Evolutionary conservation across 83 land plant species (phyloP), one percentile per base, ranked within the genome.

Genomic region (Diphasiastrum complanatum): DNA sequence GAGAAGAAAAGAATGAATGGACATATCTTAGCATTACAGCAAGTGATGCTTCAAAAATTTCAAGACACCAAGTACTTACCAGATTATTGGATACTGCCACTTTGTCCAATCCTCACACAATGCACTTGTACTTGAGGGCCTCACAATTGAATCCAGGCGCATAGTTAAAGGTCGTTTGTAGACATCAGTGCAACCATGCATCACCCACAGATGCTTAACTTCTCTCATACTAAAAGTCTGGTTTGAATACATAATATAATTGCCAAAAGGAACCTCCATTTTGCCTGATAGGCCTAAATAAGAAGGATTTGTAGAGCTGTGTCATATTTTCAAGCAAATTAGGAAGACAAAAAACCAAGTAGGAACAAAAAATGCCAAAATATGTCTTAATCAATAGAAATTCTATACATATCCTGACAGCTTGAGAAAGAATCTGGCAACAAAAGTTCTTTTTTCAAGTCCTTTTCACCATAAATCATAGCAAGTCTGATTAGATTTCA

Each of bases 101-200:
- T 58, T 23, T 29, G 52, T 84, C 97, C 97, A 91, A 47, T 91
- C 77, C 35, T 85, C 82, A 60, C 97, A 91, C 33, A 91, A 78
- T 33, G 63, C 19, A 34, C 87, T 79, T 33, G 70, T 47, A 24
- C 75, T 16, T 35, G 93, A 84, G 50, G 74, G 69, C 23, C 32
- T 45, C 63, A 78, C 77, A 52, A 91, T 85, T 72, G 81, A 79
- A 71, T 91, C 97, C 37, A 67, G 67, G 45, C 89, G 77, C 60
- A 87, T 78, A 11, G 68, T 54, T 31, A 91, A 61, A 56, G 74
- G 77, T 61, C 85, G 78, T 23, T 81, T 61, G 49, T 78, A 72
- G 51, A 69, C 78, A 22, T 58, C 65, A 3, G 57, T 66, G 69
- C 97, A 91, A 8, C 69, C 61, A 55, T 87, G 81, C 31, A 60